These are phyloP conservation scores for Colletotrichum cordylinicola DNA, from an alignment of 2,329 filamentous ascomycete genomes.

Conservation along the genomic window DNA sequence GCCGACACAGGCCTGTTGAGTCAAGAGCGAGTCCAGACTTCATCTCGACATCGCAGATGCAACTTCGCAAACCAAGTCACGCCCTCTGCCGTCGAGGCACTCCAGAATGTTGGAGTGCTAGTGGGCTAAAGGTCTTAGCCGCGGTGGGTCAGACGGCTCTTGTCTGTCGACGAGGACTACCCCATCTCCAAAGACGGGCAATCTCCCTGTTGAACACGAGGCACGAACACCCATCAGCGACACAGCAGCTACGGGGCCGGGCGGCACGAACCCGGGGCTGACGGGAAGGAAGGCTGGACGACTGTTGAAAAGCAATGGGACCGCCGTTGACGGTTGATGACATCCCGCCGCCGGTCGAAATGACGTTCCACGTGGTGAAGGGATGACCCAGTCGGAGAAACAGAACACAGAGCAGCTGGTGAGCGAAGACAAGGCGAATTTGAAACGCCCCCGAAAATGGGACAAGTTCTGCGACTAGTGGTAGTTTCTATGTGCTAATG, in stretches of 20 bases:
- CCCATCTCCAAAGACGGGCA: not conserved
- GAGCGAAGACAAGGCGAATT: not conserved
- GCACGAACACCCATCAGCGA: not conserved
- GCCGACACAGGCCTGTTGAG: not conserved
- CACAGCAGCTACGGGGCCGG: conserved; percentile 15
- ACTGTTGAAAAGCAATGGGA: not conserved
- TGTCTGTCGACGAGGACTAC: not conserved
- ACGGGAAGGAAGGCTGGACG: not conserved
- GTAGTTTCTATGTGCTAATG: not conserved
- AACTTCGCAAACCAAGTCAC: not conserved
- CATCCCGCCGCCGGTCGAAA: not conserved
- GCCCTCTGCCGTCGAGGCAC: not conserved
- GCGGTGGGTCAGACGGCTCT: not conserved
- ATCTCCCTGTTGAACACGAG: not conserved
- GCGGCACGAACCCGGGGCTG: conserved; percentile 4
- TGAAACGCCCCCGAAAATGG: not conserved
- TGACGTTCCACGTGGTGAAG: conserved; percentile 1
- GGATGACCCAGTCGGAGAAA: not conserved
- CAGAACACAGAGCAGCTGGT: not conserved
- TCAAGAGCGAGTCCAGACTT: not conserved
- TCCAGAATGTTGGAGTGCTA: not conserved
- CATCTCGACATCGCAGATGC: not conserved
- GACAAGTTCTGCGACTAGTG: not conserved
- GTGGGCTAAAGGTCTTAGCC: not conserved
- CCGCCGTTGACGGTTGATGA: not conserved